These are phyloP conservation scores for Xylaria sp. DNA, from an alignment of 2,329 filamentous ascomycete genomes.

Conservation along the genomic window DNA sequence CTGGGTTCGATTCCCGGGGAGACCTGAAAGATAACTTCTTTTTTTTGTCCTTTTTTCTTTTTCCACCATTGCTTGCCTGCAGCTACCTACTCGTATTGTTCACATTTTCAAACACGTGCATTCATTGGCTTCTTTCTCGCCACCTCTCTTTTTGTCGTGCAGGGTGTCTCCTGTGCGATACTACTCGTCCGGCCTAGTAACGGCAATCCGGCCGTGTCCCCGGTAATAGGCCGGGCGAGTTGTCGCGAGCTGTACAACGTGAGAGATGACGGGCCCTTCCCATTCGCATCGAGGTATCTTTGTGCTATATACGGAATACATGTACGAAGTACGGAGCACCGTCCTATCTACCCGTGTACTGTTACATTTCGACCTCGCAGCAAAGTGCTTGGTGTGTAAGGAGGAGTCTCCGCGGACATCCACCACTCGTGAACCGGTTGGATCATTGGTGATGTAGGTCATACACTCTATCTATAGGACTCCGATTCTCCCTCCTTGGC, in stretches of 20 bases:
- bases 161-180: too few relatives aligned
- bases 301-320: neutral
- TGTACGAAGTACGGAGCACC: neutral
- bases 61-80: too few relatives aligned
- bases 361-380: neutral
- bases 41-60: neutral
- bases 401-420: neutral
- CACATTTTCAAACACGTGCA: too few relatives aligned
- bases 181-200: neutral
- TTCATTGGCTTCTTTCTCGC: neutral
- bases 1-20: constrained; percentile 23
- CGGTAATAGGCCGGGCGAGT: neutral
- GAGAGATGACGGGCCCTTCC: neutral
- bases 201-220: neutral
- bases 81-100: too few relatives aligned
- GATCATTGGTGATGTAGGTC: neutral
- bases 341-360: neutral
- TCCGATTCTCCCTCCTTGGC: neutral
- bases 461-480: neutral
- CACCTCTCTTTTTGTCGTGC: neutral
- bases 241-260: neutral
- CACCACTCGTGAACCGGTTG: neutral
- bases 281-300: neutral
- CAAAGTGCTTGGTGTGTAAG: neutral
- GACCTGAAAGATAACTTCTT: constrained; percentile 5